Evolutionary conservation across 2,329 filamentous ascomycete genomes (phyloP), one percentile per base, ranked within the genome.

Genomic region (Myriosclerotinia scirpicola): DNA sequence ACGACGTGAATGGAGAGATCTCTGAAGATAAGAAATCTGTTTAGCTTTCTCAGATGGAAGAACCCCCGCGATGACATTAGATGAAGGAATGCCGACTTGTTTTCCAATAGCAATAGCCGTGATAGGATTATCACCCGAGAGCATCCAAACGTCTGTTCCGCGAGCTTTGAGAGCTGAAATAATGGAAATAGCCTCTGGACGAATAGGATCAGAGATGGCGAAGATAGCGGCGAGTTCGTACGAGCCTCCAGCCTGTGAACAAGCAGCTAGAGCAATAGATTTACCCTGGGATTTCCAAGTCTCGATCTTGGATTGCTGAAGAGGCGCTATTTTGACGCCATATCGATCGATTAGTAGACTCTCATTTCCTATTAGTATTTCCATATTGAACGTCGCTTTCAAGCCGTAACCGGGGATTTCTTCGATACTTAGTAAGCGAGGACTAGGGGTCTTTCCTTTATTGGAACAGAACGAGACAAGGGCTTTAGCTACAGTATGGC

Each of bases 81-180:
- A 79, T 0, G 81, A 74, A 0, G 87, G 84, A 70, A 97, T 97
- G 30, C 91, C 91, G 22, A 97, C 82, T 73, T 86, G 86, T 2
- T 82, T 79, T 0, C 90, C 93, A 3, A 97, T 91, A 0, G 92
- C 92, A 26, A 84, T 82, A 2, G 93, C 93, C 0, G 93, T 97
- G n/a, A 82, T 87, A n/a, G 82, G 80, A 75, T 97, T 97, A 80
- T 97, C 93, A 40, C 93, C 93, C 0, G 92, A 96, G 48, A 97
- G 87, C 92, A 97, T 96, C 87, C 90, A 97, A 5, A 96, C 90
- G 42, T 88, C 85, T 56, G 90, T 88, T 26, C 89, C 87, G 20
- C 85, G 84, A 5, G 83, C 78, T 54, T 85, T 84, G 0, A 97
- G 85, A 1, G 87, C 82, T 8, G 79, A 77, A 67, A 96, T 84